These are phyloP conservation scores for Lichtheimia corymbifera DNA, from an alignment of 371 early-diverging fungal species.

Conservation along the genomic window DNA sequence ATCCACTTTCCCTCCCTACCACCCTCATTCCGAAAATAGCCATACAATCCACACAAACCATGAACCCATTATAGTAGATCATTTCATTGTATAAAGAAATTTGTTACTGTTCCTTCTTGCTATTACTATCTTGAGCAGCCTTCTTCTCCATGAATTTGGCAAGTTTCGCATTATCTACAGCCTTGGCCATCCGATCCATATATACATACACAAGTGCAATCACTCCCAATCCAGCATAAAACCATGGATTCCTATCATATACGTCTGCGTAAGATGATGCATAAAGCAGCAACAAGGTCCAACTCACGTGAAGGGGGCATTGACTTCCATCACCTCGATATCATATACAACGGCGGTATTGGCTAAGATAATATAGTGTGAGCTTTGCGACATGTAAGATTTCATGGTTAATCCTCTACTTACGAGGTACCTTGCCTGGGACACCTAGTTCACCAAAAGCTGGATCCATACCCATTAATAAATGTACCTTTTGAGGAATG, in stretches of 20 bases:
- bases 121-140: too few species aligned
- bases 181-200: constrained; percentile 16
- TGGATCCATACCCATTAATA: constrained; percentile 1
- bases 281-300: not conserved
- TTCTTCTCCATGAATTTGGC: constrained; percentile 15
- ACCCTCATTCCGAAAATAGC: not conserved
- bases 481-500: not conserved
- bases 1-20: not conserved
- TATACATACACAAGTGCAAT: constrained; percentile 13
- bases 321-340: constrained; percentile 31
- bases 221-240: constrained; percentile 23
- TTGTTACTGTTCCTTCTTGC: too few species aligned
- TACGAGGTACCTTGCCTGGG: constrained; percentile 38
- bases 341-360: constrained; percentile 41
- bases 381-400: not conserved
- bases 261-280: not conserved
- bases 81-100: too few species aligned
- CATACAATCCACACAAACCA: not conserved
- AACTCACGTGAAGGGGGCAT: constrained; percentile 35
- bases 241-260: constrained; percentile 37
- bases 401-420: not conserved
- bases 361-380: constrained; percentile 9
- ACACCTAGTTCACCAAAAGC: constrained; percentile 38
- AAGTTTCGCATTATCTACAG: constrained; percentile 22
- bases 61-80: not conserved